These are phyloP conservation scores for Plasmodium knowlesi DNA, from an alignment of 169 alveolate genomes.

Conservation along the genomic window DNA sequence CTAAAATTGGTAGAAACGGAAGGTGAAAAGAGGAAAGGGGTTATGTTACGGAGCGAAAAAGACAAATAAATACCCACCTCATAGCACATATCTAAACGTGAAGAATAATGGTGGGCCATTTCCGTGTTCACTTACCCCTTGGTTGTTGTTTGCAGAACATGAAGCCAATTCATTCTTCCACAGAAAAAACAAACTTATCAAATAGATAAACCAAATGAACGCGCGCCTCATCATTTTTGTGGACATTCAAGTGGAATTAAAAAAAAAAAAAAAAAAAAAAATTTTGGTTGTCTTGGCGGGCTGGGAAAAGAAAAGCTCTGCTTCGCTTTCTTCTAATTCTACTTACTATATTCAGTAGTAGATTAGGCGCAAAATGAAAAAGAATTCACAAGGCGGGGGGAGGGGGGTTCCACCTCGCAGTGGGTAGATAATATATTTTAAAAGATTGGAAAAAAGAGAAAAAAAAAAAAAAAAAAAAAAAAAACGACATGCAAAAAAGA, in stretches of 20 bases:
- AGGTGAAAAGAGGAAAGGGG: background rate
- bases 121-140: conserved; percentile 4
- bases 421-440: background rate
- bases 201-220: background rate
- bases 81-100: background rate
- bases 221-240: background rate
- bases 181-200: conserved; percentile 1
- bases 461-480: no score
- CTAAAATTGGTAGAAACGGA: background rate
- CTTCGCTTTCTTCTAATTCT: background rate
- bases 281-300: background rate
- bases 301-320: background rate
- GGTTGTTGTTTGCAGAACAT: conserved; percentile 17
- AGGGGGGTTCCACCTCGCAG: background rate
- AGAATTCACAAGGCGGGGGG: background rate
- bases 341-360: background rate
- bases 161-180: background rate
- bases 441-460: no score
- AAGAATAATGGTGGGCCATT: background rate
- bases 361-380: background rate
- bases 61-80: background rate
- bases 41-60: background rate
- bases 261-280: no score
- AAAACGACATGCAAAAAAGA: background rate
- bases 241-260: background rate